These are phyloP conservation scores for Exidia glandulosa DNA, from an alignment of 768 basidiomycete species.

Conservation along the genomic window DNA sequence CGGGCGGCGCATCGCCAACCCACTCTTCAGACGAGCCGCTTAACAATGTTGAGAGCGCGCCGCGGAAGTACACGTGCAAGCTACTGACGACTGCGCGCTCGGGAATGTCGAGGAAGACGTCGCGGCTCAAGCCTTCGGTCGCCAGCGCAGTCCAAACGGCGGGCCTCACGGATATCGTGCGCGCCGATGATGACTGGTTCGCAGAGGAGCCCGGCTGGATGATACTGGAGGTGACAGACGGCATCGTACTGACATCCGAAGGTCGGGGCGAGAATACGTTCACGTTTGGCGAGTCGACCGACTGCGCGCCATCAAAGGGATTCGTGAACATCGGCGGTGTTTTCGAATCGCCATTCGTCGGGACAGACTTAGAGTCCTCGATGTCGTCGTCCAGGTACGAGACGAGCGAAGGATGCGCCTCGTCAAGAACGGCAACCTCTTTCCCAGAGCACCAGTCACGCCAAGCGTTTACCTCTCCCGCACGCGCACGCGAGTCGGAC, in stretches of 20 bases:
- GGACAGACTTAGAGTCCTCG: slow-evolving; percentile 3
- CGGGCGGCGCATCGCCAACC: slow-evolving; percentile 2
- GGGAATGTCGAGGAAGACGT: slow-evolving; percentile 54
- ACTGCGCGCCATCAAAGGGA: slow-evolving; percentile 4
- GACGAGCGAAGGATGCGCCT: background rate
- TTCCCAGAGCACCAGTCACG: slow-evolving; percentile 11
- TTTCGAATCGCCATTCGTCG: no score
- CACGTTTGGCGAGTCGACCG: slow-evolving; percentile 30
- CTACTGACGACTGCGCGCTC: slow-evolving; percentile 50
- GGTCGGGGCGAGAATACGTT: slow-evolving; percentile 46
- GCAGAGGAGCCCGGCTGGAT: slow-evolving; percentile 5
- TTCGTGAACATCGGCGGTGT: slow-evolving; percentile 27
- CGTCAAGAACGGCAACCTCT: slow-evolving; percentile 19
- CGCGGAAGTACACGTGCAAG: slow-evolving; percentile 50
- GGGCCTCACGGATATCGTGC: background rate
- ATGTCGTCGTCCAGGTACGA: background rate
- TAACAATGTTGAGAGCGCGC: slow-evolving; percentile 31
- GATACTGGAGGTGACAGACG: slow-evolving; percentile 35
- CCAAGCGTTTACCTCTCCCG: slow-evolving; percentile 34
- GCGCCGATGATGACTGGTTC: background rate
- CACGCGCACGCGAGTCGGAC: slow-evolving; percentile 37
- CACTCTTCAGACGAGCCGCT: slow-evolving; percentile 34
- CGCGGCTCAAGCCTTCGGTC: slow-evolving; percentile 56
- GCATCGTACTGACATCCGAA: slow-evolving; percentile 25
- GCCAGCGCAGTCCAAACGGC: slow-evolving; percentile 42